Base-by-base conservation (phyloP, 352 stramenopile species). In the Phytophthora quininea region DNA sequence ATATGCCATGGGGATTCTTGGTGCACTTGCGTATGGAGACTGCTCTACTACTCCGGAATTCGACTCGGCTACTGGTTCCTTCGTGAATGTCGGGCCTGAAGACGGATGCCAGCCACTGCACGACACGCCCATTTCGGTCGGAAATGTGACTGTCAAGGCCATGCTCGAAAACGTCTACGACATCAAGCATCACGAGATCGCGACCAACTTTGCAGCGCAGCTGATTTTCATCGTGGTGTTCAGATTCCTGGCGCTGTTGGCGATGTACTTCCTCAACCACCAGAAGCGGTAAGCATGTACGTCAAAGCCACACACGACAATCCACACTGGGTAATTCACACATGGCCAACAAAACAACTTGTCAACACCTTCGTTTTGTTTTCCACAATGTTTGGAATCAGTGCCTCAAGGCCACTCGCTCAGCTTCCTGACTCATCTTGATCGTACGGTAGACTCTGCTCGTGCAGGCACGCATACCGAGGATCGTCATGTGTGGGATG, bases 251-350 rank as follows among this genome's bases (percentile, higher is more conserved):
- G 27, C 55, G 3, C 45, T 63, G 43, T 10, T 74, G 27, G 67
- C 61, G 4, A 47, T 74, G 55, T 61, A 62, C 9, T 73, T 62
- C 54, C 12, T 69, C 29, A 69, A 64, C 42, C 49, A 69, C 45
- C 64, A 72, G 53, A 64, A 68, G 48, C 53, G 58, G 29, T 68
- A 60, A 38, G 14, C 30, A 15, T 35, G 4, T 1, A 54, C 42
- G 19, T 24, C 19, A 24, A 24, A 24, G 19, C 19, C 19, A 24
- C 19, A 24, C 19, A 24, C 19, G 19, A 24, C 19, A 24, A 24
- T 24, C 19, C 19, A 24, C 19, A 24, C 19, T 24, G 19, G 19
- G 19, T 24, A 24, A 24, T 24, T 24, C 19, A 24, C 19, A 24
- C 19, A 24, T 24, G 19, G 19, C 19, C 19, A 24, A 24, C 19